Evolutionary conservation across 306 rosid species (phyloP), one percentile per base, ranked within the genome.

Genomic region (Cajanus cajan): DNA sequence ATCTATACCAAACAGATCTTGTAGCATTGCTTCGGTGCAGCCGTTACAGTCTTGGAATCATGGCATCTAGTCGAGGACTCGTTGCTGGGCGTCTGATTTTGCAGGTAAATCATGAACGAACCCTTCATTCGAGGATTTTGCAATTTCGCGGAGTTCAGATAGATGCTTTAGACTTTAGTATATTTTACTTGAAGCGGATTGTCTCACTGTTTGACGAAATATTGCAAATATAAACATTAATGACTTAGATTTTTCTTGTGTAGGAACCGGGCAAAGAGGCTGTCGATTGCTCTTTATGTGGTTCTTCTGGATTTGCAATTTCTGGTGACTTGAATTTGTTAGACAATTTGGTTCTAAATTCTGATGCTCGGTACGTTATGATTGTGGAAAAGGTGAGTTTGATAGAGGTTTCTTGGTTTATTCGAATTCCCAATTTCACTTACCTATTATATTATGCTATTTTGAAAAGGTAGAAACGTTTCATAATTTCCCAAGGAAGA

Each of bases 41-140:
- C 85, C 88, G 98, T 28, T 91, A 73, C 85, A 93, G 98, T 80
- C 97, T 95, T 63, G 97, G 99, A 86, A 87, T 95, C 83, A 91
- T 95, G 97, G 98, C 99, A 14, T 95, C 98, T 36, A 87, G 98
- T 82, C 81, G 94, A 71, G 97, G 99, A 83, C 92, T 93, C 54
- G 65, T 92, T 10, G 90, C 93, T 6, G 98, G 99, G 71, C 96
- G 98, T 70, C 72, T 93, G 73, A 73, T 82, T 78, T 81, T 91
- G 82, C 90, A 90, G 93, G 98, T 87, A 74, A 10, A 24, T 50
- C 34, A 4, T 47, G 41, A 65, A 64, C 47, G 41, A 65, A 64
- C 47, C 37, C 68, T 64, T 76, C 45, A 45, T 72, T 76, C 52
- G 0, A 57, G 61, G 73, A 54, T 55, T 41, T 68, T 69, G 21